phyloP scores from a whole-genome alignment of 1,284 basidiomycete genomes.

The Trametes pubescens region DNA sequence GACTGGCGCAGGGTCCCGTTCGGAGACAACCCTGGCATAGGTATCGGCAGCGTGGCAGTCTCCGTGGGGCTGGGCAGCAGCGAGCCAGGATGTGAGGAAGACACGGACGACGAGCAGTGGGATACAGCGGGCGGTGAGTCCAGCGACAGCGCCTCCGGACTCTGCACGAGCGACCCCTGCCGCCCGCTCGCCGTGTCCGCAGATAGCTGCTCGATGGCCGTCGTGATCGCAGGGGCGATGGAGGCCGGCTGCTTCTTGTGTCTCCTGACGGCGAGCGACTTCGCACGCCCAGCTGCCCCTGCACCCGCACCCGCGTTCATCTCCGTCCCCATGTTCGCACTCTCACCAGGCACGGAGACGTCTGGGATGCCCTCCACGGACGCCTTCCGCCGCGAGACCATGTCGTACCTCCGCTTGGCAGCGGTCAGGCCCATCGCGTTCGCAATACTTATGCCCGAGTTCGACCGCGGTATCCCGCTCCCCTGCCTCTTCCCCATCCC shows the following conservation, averaged over 20 bases:
- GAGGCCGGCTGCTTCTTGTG: conserved; percentile 54
- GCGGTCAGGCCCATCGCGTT: conserved; percentile 54
- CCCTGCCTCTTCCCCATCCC: conserved; percentile 37
- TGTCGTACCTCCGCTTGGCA: conserved; percentile 71
- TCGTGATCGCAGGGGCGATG: conserved; percentile 41
- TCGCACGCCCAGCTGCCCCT: conserved; percentile 35
- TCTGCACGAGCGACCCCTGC: conserved; percentile 25
- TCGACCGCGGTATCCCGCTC: conserved; percentile 40
- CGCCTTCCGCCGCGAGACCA: conserved; percentile 62
- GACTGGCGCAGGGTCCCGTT: conserved; percentile 39
- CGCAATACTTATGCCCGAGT: conserved; percentile 52
- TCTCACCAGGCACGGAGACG: conserved; percentile 24
- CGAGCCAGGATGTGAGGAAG: conserved; percentile 46
- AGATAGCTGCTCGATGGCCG: conserved; percentile 31
- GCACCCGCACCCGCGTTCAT: neutral
- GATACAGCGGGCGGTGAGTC: conserved; percentile 58
- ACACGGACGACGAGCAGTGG: conserved; percentile 52
- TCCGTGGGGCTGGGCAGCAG: conserved; percentile 47
- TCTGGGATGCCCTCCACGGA: conserved; percentile 42
- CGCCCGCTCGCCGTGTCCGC: conserved; percentile 31
- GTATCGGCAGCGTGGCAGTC: conserved; percentile 35
- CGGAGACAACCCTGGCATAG: conserved; percentile 33
- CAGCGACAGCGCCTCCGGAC: conserved; percentile 35
- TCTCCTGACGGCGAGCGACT: conserved; percentile 47
- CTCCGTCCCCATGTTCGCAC: conserved; percentile 1